Evolutionary conservation across 2,329 filamentous ascomycete genomes (phyloP).

Genomic region (Metarhizium album): DNA sequence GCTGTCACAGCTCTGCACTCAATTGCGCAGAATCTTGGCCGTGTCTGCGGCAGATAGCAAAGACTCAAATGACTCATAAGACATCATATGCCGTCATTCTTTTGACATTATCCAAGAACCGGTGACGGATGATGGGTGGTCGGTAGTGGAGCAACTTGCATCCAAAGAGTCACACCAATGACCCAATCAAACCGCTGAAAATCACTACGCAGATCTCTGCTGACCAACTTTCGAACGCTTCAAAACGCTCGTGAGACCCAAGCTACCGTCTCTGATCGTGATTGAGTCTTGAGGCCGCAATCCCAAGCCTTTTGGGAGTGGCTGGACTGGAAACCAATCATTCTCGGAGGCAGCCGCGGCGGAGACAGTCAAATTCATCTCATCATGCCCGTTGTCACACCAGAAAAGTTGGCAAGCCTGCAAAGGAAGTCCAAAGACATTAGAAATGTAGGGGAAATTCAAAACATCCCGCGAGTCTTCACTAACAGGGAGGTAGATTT

Average conservation of each 20-base stretch:
- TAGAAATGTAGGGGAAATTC: slow-evolving; percentile 61
- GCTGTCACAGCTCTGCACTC: background rate
- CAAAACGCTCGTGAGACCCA: background rate
- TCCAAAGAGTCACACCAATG: slow-evolving; percentile 7
- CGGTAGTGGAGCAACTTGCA: slow-evolving; percentile 5
- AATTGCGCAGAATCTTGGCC: background rate
- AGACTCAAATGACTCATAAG: background rate
- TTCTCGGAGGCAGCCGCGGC: background rate
- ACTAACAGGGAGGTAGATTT: slow-evolving; percentile 49
- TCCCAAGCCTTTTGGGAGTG: too few relatives aligned
- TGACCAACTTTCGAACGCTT: background rate
- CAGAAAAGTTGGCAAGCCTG: slow-evolving; percentile 81
- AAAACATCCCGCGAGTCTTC: background rate
- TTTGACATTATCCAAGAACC: background rate
- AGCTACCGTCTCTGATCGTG: background rate
- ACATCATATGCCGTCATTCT: slow-evolving; percentile 3
- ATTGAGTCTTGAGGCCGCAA: background rate
- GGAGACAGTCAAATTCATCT: background rate
- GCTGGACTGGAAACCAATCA: background rate
- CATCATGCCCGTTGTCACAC: slow-evolving; percentile 82
- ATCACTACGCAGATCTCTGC: background rate
- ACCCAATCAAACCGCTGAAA: slow-evolving; percentile 6
- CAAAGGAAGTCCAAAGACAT: slow-evolving; percentile 82
- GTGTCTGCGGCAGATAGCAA: background rate
- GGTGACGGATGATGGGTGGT: slow-evolving; percentile 2